Conservation (phyloP, 2,329 filamentous ascomycete species). For the Aureobasidium sp. region DNA sequence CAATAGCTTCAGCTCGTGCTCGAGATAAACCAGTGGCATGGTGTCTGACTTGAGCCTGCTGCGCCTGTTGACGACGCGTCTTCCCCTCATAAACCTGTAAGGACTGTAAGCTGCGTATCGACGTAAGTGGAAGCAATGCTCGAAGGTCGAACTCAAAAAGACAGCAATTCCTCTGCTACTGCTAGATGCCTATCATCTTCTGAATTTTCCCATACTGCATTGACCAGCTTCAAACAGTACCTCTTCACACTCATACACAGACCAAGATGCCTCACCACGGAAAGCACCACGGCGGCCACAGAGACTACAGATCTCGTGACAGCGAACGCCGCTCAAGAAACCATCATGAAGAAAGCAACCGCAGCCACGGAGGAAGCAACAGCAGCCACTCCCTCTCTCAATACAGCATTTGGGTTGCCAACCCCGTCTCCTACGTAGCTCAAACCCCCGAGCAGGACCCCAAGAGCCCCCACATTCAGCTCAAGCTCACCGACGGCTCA, state of each 20-base stretch:
- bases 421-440: constrained; percentile 15
- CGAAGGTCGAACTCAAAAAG: neutral
- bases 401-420: constrained; percentile 5
- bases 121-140: neutral
- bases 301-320: neutral
- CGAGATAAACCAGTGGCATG: neutral
- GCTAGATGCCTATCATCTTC: neutral
- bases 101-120: neutral
- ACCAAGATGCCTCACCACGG: neutral
- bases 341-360: neutral
- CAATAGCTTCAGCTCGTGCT: neutral
- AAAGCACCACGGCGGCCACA: neutral
- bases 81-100: neutral
- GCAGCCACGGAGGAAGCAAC: neutral
- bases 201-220: neutral
- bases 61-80: neutral
- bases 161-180: neutral
- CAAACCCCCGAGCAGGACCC: constrained; percentile 19
- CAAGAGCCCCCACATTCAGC: constrained; percentile 26
- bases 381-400: neutral
- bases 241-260: neutral
- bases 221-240: neutral
- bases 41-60: neutral
- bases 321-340: neutral
- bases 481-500: constrained; percentile 23